Evolutionary conservation across 345 rosid genomes (phyloP).

Genomic region (Salix brachista): DNA sequence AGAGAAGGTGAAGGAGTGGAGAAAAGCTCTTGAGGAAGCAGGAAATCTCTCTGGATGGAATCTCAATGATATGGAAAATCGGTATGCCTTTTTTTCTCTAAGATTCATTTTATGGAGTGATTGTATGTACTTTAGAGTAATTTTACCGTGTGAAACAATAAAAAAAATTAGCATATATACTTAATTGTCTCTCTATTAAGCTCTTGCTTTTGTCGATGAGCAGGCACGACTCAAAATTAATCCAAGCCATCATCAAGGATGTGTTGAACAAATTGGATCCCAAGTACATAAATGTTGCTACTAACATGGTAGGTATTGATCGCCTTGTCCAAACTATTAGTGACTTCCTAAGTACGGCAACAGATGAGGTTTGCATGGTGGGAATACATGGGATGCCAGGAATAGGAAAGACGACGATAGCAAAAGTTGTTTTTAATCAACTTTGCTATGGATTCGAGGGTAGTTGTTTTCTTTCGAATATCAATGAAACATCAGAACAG

Average conservation of each 20-base stretch:
- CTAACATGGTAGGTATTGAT: background rate
- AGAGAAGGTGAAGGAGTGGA: background rate
- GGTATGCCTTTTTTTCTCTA: background rate
- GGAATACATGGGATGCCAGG: background rate
- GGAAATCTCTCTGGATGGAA: background rate
- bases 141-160: no score
- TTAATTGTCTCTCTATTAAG: no score
- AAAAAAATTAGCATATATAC: no score
- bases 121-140: no score
- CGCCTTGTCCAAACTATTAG: background rate
- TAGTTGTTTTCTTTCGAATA: background rate
- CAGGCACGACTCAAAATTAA: constrained; percentile 31
- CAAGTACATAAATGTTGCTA: background rate
- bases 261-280: constrained; percentile 24
- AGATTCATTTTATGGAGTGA: no score
- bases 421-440: background rate
- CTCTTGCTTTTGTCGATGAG: no score
- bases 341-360: background rate
- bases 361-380: background rate
- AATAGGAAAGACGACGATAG: background rate
- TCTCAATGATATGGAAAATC: background rate
- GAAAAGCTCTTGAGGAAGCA: background rate
- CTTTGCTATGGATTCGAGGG: background rate
- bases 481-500: background rate
- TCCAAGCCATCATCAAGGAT: constrained; percentile 22